A percentile compares a stretch with the other conserved stretches of the same genome.
Conservation (phyloP, 2,329 filamentous ascomycete genomes). For the Pestalotiopsis sp. region DNA sequence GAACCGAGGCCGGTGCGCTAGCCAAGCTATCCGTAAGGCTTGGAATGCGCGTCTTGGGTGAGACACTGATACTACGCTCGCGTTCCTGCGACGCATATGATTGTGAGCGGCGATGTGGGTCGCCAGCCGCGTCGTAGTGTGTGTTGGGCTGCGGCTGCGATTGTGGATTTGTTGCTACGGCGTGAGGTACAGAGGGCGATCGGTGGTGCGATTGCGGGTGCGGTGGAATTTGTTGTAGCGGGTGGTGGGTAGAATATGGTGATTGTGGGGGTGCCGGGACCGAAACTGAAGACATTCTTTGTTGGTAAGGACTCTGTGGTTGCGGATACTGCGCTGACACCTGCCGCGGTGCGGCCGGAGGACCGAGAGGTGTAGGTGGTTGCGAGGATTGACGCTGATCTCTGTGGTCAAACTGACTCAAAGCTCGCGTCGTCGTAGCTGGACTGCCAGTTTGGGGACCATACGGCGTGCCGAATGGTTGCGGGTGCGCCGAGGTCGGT, state of each 20-base stretch:
- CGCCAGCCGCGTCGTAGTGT: conserved; percentile 43
- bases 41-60: conserved; percentile 71
- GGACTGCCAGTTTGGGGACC: conserved; percentile 52
- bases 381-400: conserved; percentile 54
- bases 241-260: conserved; percentile 28
- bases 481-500: conserved; percentile 62
- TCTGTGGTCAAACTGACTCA: conserved; percentile 31
- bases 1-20: conserved; percentile 4
- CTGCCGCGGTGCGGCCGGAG: conserved; percentile 46
- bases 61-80: conserved; percentile 74
- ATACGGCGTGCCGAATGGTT: conserved; percentile 50
- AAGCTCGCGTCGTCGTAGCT: conserved; percentile 44
- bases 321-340: conserved; percentile 41
- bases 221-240: conserved; percentile 24
- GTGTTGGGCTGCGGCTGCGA: conserved; percentile 44
- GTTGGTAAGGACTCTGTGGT: conserved; percentile 64
- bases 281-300: conserved; percentile 41
- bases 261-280: conserved; percentile 30
- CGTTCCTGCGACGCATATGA: conserved; percentile 60
- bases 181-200: conserved; percentile 36
- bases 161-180: conserved; percentile 28
- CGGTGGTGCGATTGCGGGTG: conserved; percentile 23
- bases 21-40: conserved; percentile 42
- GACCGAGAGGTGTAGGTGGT: conserved; percentile 55
- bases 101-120: conserved; percentile 51